A percentile compares a stretch with the other conserved stretches of the same genome.
Evolutionary conservation across 352 stramenopile species (phyloP).

Genomic region (Globisporangium nagaii): DNA sequence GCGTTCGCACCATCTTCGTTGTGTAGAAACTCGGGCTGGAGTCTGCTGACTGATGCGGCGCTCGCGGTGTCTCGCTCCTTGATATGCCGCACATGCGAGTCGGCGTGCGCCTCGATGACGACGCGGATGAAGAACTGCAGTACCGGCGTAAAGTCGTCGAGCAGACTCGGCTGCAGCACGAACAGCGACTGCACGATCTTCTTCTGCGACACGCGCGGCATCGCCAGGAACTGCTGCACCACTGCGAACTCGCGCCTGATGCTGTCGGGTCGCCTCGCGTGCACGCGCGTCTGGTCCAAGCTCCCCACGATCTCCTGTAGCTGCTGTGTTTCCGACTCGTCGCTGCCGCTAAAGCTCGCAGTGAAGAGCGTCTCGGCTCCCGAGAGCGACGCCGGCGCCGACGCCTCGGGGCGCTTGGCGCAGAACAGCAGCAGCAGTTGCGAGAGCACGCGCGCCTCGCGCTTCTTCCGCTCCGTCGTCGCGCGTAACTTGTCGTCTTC

Average conservation of each 20-base stretch:
- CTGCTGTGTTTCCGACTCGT: neutral
- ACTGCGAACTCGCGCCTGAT: constrained; percentile 21
- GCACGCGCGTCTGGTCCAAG: neutral
- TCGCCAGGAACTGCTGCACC: constrained; percentile 32
- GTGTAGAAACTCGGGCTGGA: neutral
- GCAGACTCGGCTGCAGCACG: constrained; percentile 28
- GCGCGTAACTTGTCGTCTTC: neutral
- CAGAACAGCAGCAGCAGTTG: constrained; percentile 43
- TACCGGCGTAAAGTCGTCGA: constrained; percentile 40
- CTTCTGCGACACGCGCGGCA: constrained; percentile 31
- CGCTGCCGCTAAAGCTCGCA: neutral
- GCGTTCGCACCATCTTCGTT: constrained; percentile 22
- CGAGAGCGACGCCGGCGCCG: too few species aligned
- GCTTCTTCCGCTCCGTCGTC: constrained; percentile 10
- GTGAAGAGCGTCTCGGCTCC: constrained; percentile 1
- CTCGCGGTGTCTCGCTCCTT: neutral
- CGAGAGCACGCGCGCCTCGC: constrained; percentile 33
- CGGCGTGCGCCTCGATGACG: constrained; percentile 42
- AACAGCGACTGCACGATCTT: constrained; percentile 41
- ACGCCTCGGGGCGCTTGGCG: constrained; percentile 8
- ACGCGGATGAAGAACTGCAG: constrained; percentile 66
- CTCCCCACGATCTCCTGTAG: neutral
- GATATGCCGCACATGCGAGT: constrained; percentile 14
- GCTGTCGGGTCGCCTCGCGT: neutral
- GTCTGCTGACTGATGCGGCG: neutral